Evolutionary conservation across 805 yeast species (phyloP), one percentile per base, ranked within the genome.

Genomic region (Jamesozyma jinghongensis): DNA sequence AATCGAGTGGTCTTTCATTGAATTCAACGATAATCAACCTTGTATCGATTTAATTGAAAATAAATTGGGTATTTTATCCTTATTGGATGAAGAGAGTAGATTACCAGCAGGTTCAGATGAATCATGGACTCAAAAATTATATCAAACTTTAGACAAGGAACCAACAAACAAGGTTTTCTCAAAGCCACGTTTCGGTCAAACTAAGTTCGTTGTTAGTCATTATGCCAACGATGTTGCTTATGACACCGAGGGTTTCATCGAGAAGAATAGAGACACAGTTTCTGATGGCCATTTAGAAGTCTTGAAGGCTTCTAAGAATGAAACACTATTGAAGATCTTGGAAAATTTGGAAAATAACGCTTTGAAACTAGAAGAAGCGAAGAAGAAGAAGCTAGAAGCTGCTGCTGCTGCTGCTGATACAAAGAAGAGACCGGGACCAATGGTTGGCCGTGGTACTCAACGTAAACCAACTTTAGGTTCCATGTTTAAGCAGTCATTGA

Each of bases 1-100:
- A 57, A 88, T 90, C 49, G 92, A 88, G 61, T 90, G 97, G 97
- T 81, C 90, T 8, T 90, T 90, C 55, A 90, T 90, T 54, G 97
- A 90, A 54, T 90, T 88, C 56, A 79, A 92, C 40, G 98, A 90
- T 62, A 90, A 90, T 62, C 96, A 92, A 68, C 97, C 97, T 3
- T 90, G 97, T 67, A 90, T 90, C 53, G 81, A 81, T 52, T 74
- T 90, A 53, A 92, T 90, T 54, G 98, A 90, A 68, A 79, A 79
- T 56, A 83, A 80, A 61, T 65, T 87, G 47, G 98, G 98, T 62
- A 79, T 90, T 38, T 70, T 90, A 48, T 77, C 95, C 0, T 71
- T 90, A 44, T 73, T 90, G 48, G 97, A 90, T 62, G 98, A 90
- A 69, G 97, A 92, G 65, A 82, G 95, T 11, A 76, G 97, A 58